A percentile compares a stretch with the other conserved stretches of the same genome.
Evolutionary conservation across 306 rosid genomes (phyloP).

Genomic region (Ormosia emarginata): DNA sequence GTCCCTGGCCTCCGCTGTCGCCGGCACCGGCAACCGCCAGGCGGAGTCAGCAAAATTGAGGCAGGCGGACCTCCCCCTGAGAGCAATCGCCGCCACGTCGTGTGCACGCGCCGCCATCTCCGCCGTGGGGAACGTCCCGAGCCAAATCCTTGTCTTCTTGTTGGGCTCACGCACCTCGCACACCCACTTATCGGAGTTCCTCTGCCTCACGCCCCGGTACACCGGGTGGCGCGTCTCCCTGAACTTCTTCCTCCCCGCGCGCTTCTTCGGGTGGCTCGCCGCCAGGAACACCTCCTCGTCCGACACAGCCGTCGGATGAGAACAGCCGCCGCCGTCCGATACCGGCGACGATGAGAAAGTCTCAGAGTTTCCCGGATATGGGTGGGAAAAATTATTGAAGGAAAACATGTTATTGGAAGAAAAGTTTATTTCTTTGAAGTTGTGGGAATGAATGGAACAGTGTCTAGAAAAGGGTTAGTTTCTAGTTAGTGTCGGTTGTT

Average conservation of each 20-base stretch:
- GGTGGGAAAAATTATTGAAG: slow-evolving; percentile 7
- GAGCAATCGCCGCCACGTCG: slow-evolving; percentile 77
- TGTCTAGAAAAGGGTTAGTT: background rate
- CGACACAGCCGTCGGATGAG: slow-evolving; percentile 14
- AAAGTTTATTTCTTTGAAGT: background rate
- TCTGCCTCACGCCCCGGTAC: slow-evolving; percentile 65
- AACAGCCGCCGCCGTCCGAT: slow-evolving; percentile 20
- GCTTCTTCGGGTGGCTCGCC: slow-evolving; percentile 64
- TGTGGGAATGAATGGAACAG: background rate
- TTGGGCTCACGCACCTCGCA: slow-evolving; percentile 88
- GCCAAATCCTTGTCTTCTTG: slow-evolving; percentile 66
- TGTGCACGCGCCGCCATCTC: slow-evolving; percentile 97
- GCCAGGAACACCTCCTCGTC: slow-evolving; percentile 64
- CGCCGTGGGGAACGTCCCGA: slow-evolving; percentile 62
- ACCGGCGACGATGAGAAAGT: background rate
- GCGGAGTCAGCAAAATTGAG: slow-evolving; percentile 78
- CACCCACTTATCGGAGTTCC: slow-evolving; percentile 90
- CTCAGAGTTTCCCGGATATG: background rate
- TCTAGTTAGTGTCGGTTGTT: background rate
- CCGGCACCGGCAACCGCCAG: slow-evolving; percentile 58
- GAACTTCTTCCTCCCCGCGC: slow-evolving; percentile 94
- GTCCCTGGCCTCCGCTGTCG: slow-evolving; percentile 52
- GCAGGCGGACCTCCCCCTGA: slow-evolving; percentile 64
- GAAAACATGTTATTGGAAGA: slow-evolving; percentile 28
- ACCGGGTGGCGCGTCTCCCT: slow-evolving; percentile 90